These are phyloP conservation scores for Microsporum canis DNA, from an alignment of 2,329 filamentous ascomycete genomes.

Conservation along the genomic window DNA sequence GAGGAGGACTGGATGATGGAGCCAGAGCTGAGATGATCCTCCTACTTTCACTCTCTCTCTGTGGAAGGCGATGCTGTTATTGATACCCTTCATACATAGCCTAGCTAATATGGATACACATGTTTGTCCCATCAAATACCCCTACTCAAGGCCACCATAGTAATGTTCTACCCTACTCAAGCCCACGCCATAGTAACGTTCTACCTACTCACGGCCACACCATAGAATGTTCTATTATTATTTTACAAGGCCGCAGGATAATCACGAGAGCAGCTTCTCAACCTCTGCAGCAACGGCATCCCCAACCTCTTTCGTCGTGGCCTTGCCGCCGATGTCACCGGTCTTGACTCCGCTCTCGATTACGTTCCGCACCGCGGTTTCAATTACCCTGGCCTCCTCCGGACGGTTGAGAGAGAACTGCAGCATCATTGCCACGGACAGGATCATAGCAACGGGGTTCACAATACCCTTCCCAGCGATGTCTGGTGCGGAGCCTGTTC, in stretches of 20 bases:
- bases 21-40: slow-evolving; percentile 33
- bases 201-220: no score
- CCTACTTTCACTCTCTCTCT: not conserved
- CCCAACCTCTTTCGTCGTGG: slow-evolving; percentile 65
- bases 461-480: slow-evolving; percentile 87
- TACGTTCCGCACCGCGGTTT: slow-evolving; percentile 66
- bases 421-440: slow-evolving; percentile 92
- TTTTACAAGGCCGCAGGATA: not conserved
- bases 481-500: slow-evolving; percentile 66
- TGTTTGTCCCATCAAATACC: not conserved
- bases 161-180: no score
- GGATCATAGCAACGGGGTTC: slow-evolving; percentile 82
- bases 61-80: slow-evolving; percentile 2
- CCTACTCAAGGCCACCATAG: no score
- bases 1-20: slow-evolving; percentile 42
- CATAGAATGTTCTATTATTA: not conserved
- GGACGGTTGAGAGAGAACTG: slow-evolving; percentile 79
- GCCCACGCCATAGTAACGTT: no score
- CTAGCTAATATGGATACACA: not conserved
- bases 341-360: slow-evolving; percentile 72
- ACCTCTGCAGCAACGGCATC: slow-evolving; percentile 71
- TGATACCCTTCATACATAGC: not conserved
- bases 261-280: slow-evolving; percentile 46
- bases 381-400: slow-evolving; percentile 64
- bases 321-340: slow-evolving; percentile 69